Evolutionary conservation across 2,329 filamentous ascomycete genomes (phyloP).

Genomic region (Byssothecium circinans): DNA sequence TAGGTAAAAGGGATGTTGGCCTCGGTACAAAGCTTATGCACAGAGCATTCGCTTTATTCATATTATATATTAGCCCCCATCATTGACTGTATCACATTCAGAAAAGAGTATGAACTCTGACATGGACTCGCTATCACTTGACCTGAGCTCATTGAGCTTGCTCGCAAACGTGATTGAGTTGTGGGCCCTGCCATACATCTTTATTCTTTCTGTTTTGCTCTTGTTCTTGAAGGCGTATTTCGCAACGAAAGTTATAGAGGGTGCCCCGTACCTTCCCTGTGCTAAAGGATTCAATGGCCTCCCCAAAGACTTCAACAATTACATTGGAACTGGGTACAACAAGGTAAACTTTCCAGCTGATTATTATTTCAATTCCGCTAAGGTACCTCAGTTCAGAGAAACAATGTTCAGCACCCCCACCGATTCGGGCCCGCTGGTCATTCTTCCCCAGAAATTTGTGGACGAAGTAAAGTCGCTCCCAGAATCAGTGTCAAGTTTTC

Average conservation of each 20-base stretch:
- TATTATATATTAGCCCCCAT: too few species aligned
- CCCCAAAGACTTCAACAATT: neutral
- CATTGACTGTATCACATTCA: neutral
- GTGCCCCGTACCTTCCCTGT: neutral
- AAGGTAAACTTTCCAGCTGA: neutral
- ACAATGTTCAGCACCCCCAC: neutral
- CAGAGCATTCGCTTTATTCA: too few species aligned
- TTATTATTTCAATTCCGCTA: neutral
- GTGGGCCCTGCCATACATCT: neutral
- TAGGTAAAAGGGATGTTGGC: too few species aligned
- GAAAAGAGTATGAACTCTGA: neutral
- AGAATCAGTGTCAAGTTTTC: neutral
- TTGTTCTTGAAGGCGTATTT: neutral
- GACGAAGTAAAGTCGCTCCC: neutral
- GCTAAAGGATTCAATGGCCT: neutral
- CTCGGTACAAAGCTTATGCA: too few species aligned
- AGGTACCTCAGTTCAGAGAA: conserved; percentile 1
- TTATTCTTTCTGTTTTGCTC: neutral
- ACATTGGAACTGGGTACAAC: neutral
- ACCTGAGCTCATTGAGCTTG: neutral
- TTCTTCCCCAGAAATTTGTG: neutral
- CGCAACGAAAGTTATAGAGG: neutral
- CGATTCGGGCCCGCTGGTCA: neutral
- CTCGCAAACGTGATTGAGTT: neutral
- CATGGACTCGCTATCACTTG: neutral